Base-by-base conservation (phyloP, 1,284 basidiomycete genomes). In the Inonotus hispidus region DNA sequence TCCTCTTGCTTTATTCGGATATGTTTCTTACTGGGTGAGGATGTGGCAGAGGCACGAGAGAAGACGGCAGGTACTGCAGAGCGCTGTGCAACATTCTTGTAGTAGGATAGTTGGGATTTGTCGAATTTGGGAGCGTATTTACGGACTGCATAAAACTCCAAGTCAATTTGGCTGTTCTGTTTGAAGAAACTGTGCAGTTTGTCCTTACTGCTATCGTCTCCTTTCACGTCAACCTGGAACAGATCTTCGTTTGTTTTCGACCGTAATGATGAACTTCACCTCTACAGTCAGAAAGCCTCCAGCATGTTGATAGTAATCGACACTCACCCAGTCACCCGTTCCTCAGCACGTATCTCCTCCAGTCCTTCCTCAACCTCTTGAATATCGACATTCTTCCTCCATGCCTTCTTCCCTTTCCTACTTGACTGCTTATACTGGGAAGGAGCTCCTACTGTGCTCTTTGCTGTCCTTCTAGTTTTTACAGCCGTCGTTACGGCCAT, bases 301-400 rank as follows among this genome's bases (percentile, higher is more conserved):
- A 14, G 16, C 11, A n/a, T 14, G 4, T 32, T 37, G 32, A 27
- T 52, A 43, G 43, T 7, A 45, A 47, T 50, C 21, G 59, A 47
- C 16, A 73, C 82, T 65, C 70, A 90, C 91, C 92, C 92, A 60
- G 82, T 82, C 6, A 87, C 79, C 58, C 90, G 76, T 72, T 95
- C 93, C 71, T 95, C 91, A 4, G 81, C 80, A 60, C 92, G 79
- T 61, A 87, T 74, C 54, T 77, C 81, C 72, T 95, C 93, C 62
- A 95, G 69, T 1, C 82, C 84, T 54, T 79, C 76, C 68, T 95
- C 93, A 43, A 93, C 83, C 41, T 83, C 83, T 27, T 82, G 82
- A 49, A 95, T 80, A 71, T 95, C 85, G 58, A 95, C 85, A 73
- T 96, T 92, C 76, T 97, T 97, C 69, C 95, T 77, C 95, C 95